phyloP scores from a whole-genome alignment of 345 rosid species.

The Aquilaria malaccensis region DNA sequence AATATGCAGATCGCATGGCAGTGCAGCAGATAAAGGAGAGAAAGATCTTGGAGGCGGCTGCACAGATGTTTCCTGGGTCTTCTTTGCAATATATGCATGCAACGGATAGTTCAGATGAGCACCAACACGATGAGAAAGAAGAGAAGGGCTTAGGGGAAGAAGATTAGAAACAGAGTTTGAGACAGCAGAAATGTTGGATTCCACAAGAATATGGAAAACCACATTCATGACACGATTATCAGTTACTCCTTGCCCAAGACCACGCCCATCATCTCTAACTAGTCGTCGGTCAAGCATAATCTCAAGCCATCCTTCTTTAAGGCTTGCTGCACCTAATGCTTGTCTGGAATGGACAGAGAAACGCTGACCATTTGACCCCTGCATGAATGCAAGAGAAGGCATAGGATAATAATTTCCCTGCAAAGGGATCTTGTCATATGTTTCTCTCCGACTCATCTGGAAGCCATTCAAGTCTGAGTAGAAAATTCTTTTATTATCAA shows the following conservation, averaged over 20 bases:
- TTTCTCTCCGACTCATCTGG: slow-evolving; percentile 97
- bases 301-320: slow-evolving; percentile 85
- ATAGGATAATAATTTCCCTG: slow-evolving; percentile 99
- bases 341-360: slow-evolving; percentile 92
- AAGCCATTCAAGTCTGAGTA: slow-evolving; percentile 94
- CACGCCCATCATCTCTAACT: slow-evolving; percentile 87
- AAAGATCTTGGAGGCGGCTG: slow-evolving; percentile 45
- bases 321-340: slow-evolving; percentile 78
- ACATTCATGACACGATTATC: slow-evolving; percentile 79
- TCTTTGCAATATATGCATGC: slow-evolving; percentile 74
- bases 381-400: slow-evolving; percentile 91
- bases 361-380: slow-evolving; percentile 74
- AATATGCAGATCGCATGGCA: slow-evolving; percentile 89
- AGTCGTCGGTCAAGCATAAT: slow-evolving; percentile 93
- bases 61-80: slow-evolving; percentile 50
- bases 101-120: slow-evolving; percentile 83
- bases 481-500: slow-evolving; percentile 60
- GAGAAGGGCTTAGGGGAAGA: slow-evolving; percentile 65
- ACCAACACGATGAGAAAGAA: slow-evolving; percentile 68
- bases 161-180: slow-evolving; percentile 33
- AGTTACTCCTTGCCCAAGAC: slow-evolving; percentile 95
- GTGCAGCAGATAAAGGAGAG: slow-evolving; percentile 60
- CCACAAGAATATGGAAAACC: slow-evolving; percentile 63
- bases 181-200: slow-evolving; percentile 59
- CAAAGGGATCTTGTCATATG: slow-evolving; percentile 89